phyloP scores from a whole-genome alignment of 345 rosid genomes.

The Populus euphratica region DNA sequence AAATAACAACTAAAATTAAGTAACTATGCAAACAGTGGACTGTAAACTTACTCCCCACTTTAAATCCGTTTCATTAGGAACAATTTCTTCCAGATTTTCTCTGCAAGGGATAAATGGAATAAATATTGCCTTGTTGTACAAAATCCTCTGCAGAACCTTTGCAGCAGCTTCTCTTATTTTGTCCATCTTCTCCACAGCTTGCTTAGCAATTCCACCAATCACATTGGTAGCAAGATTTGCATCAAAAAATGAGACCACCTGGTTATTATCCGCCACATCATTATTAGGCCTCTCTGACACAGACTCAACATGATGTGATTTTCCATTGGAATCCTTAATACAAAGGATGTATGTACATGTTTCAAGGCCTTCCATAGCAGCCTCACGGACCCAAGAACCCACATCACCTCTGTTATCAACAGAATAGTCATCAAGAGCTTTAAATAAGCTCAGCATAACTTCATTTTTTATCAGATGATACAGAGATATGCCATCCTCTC shows the following conservation, averaged over 20 bases:
- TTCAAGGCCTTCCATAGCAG: conserved; percentile 89
- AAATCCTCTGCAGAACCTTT: conserved; percentile 65
- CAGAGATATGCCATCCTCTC: conserved; percentile 44
- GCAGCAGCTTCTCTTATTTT: conserved; percentile 89
- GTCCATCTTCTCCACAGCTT: conserved; percentile 94
- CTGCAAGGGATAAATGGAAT: conserved; percentile 66
- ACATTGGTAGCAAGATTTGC: conserved; percentile 54
- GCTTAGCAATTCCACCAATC: conserved; percentile 67
- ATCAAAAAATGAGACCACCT: conserved; percentile 44
- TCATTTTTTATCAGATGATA: conserved; percentile 64
- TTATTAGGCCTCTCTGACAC: conserved; percentile 18
- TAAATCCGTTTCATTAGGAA: conserved; percentile 50
- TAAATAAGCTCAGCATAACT: conserved; percentile 72
- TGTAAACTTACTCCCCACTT: conserved; percentile 68
- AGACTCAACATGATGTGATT: conserved; percentile 21
- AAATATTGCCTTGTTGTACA: conserved; percentile 47
- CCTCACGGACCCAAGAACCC: conserved; percentile 99
- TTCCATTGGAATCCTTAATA: conserved; percentile 16
- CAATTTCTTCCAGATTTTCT: conserved; percentile 62
- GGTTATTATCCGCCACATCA: conserved; percentile 22
- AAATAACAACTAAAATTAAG: conserved; percentile 17
- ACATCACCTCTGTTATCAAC: conserved; percentile 97
- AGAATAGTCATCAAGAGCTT: conserved; percentile 90
- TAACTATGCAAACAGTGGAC: not conserved
- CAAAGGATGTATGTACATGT: conserved; percentile 77